Evolutionary conservation across 805 yeast species (phyloP), one percentile per base, ranked within the genome.

Genomic region (Nakazawaea sp.): DNA sequence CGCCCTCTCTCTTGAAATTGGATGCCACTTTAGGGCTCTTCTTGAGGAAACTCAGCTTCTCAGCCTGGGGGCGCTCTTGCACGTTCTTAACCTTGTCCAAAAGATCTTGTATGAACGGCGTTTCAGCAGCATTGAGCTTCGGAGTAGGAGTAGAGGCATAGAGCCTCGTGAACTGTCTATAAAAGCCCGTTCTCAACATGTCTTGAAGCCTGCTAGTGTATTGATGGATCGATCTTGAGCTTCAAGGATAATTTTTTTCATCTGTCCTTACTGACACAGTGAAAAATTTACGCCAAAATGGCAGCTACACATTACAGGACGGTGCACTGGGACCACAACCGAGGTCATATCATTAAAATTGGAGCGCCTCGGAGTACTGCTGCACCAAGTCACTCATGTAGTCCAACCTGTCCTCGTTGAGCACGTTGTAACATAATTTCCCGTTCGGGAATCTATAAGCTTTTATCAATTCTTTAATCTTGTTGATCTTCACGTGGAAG

Each of bases 311-410:
- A n/a, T n/a, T n/a, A n/a, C n/a, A n/a, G n/a, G n/a, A n/a, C n/a
- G n/a, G n/a, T n/a, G n/a, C n/a, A n/a, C 33, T 15, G 3, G 30
- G 4, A 5, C 13, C 7, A n/a, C 21, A 4, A 6, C 11, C 7
- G n/a, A n/a, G n/a, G n/a, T n/a, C n/a, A n/a, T n/a, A n/a, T n/a
- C 27, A 13, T 8, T 21, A 60, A 41, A 60, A 56, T 34, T 61
- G 66, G 35, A 61, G 43, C 1, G 66, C 65, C 42, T 61, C 66
- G 35, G 63, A 60, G 32, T 61, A 61, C 36, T 61, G 66, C 38
- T 61, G 66, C 33, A 64, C 61, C 31, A 61, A 43, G 45, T 61
- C 66, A 44, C 64, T 59, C 29, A 51, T 31, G 30, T 59, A 53
- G 37, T 61, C 65, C 33, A 61, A 39, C 33, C 58, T 59, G 3